A percentile compares a stretch with the other conserved stretches of the same genome.
Evolutionary conservation across 2,329 filamentous ascomycete genomes (phyloP).

Genomic region (Alternaria atra): DNA sequence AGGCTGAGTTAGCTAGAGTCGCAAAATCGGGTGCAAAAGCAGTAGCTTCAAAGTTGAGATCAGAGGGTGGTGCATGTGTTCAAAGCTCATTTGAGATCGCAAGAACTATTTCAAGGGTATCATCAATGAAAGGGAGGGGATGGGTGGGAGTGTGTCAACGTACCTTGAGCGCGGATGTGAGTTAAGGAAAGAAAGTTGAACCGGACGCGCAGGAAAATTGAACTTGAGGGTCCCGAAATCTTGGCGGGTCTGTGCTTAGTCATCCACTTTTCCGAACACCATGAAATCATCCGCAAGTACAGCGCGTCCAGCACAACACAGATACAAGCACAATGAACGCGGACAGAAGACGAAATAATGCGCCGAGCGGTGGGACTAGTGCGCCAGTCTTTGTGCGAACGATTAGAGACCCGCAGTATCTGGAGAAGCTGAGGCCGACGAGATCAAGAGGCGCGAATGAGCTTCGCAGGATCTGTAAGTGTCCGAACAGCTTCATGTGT

Average conservation of each 20-base stretch:
- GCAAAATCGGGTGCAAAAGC: slow-evolving; percentile 17
- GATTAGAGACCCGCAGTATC: slow-evolving; percentile 57
- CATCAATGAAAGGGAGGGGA: slow-evolving; percentile 56
- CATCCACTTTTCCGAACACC: slow-evolving; percentile 26
- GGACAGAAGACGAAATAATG: slow-evolving; percentile 90
- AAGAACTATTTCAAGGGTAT: slow-evolving; percentile 63
- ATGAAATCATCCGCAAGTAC: slow-evolving; percentile 21
- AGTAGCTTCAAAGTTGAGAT: slow-evolving; percentile 29
- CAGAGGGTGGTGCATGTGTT: slow-evolving; percentile 72
- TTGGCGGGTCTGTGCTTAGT: slow-evolving; percentile 44
- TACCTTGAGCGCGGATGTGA: slow-evolving; percentile 37
- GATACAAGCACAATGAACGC: slow-evolving; percentile 37
- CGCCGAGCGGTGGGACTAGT: slow-evolving; percentile 78
- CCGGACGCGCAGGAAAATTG: slow-evolving; percentile 38
- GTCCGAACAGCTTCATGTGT: background rate
- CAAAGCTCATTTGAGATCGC: slow-evolving; percentile 65
- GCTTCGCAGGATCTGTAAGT: slow-evolving; percentile 86
- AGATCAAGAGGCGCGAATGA: slow-evolving; percentile 72
- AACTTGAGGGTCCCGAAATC: slow-evolving; percentile 34
- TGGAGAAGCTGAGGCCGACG: slow-evolving; percentile 58
- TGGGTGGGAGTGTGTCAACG: slow-evolving; percentile 16
- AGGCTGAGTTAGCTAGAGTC: slow-evolving; percentile 30
- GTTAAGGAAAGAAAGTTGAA: slow-evolving; percentile 30
- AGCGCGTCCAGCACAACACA: slow-evolving; percentile 11
- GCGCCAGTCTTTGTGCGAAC: slow-evolving; percentile 74